A percentile compares a stretch with the other conserved stretches of the same genome.
Evolutionary conservation across 176 grass and related monocot species (phyloP).

Genomic region (Raddia guianensis): DNA sequence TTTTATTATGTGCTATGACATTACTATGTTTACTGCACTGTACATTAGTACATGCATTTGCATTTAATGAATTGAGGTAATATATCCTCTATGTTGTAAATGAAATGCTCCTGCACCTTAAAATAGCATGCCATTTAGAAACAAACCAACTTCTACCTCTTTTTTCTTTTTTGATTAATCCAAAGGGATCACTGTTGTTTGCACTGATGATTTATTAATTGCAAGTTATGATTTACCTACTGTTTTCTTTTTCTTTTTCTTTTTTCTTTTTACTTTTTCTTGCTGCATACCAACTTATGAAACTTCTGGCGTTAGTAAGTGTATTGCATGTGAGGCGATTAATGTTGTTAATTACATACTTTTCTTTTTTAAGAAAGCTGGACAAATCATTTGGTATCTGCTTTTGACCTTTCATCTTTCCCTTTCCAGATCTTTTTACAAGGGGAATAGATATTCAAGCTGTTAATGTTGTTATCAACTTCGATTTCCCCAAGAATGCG

Average conservation of each 20-base stretch:
- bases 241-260: background rate
- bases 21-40: background rate
- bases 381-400: constrained; percentile 21
- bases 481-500: constrained; percentile 89
- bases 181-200: background rate
- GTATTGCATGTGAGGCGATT: background rate
- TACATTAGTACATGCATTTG: background rate
- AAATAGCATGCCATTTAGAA: background rate
- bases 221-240: background rate
- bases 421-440: constrained; percentile 85
- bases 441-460: constrained; percentile 99
- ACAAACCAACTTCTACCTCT: background rate
- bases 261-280: background rate
- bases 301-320: constrained; percentile 13
- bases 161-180: background rate
- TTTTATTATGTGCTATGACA: background rate
- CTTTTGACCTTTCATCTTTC: constrained; percentile 5
- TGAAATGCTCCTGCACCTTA: constrained; percentile 4
- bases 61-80: background rate
- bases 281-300: background rate
- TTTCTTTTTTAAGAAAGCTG: constrained; percentile 21
- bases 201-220: background rate
- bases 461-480: constrained; percentile 99
- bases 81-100: background rate
- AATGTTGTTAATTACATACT: constrained; percentile 12